A percentile compares a stretch with the other conserved stretches of the same genome.
phyloP scores from a whole-genome alignment of 2,329 filamentous ascomycete genomes.

The Scytalidium lignicola region DNA sequence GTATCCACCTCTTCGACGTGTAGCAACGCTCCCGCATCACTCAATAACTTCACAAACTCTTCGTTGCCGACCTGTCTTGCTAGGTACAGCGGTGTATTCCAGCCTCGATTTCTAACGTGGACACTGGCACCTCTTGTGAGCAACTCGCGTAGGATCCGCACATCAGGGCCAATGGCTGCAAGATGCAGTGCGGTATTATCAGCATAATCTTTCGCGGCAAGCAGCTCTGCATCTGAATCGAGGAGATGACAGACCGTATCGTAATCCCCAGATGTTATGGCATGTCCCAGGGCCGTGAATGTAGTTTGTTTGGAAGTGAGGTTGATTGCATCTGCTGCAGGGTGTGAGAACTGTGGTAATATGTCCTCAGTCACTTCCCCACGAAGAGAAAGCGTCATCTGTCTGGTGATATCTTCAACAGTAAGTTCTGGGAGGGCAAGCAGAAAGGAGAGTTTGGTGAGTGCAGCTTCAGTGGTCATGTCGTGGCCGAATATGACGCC shows the following conservation, averaged over 20 bases:
- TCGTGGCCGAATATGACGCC: conserved; percentile 66
- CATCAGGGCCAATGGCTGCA: conserved; percentile 37
- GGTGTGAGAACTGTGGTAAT: conserved; percentile 54
- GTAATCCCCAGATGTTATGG: conserved; percentile 55
- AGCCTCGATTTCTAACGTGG: conserved; percentile 58
- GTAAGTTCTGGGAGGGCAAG: conserved; percentile 54
- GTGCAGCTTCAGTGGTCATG: conserved; percentile 54
- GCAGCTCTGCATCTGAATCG: conserved; percentile 23
- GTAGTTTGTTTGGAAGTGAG: conserved; percentile 48
- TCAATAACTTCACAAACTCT: conserved; percentile 49
- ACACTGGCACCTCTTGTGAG: conserved; percentile 60
- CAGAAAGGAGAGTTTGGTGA: conserved; percentile 43
- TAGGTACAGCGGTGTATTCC: conserved; percentile 62
- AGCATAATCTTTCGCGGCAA: conserved; percentile 32
- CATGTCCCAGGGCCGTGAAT: conserved; percentile 57
- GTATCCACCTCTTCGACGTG: conserved; percentile 43
- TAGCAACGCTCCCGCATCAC: conserved; percentile 54
- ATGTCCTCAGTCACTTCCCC: conserved; percentile 58
- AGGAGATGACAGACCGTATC: conserved; percentile 29
- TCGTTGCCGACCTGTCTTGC: conserved; percentile 53
- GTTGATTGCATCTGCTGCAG: conserved; percentile 27
- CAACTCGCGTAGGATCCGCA: conserved; percentile 53
- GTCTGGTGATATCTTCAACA: conserved; percentile 51
- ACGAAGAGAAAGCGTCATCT: conserved; percentile 58
- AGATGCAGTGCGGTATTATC: conserved; percentile 35